Evolutionary conservation across 148 eudicot species (phyloP).

Genomic region (Rhododendron ferrugineum): DNA sequence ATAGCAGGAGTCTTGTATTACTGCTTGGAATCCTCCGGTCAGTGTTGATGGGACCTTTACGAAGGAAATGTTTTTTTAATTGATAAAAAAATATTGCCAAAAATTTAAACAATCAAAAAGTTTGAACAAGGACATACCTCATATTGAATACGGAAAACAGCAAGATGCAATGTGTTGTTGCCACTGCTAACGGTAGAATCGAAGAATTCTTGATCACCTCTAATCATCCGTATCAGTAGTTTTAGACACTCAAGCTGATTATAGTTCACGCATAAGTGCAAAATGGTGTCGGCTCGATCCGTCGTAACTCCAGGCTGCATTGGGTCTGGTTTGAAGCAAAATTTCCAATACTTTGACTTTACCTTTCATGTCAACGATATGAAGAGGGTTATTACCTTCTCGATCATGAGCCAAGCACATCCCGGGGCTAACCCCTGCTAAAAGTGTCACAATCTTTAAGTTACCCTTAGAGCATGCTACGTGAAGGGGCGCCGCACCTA

Average conservation of each 20-base stretch:
- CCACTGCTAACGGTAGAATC: background rate
- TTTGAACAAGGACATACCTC: too few species aligned
- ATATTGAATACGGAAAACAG: too few species aligned
- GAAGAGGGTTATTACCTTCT: conserved; percentile 11
- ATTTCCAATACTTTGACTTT: conserved; percentile 3
- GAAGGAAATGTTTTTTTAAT: too few species aligned
- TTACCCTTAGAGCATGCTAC: conserved; percentile 24
- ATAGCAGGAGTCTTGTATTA: too few species aligned
- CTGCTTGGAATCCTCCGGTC: too few species aligned
- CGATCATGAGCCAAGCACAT: conserved; percentile 1
- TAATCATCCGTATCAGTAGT: background rate
- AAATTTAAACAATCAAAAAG: too few species aligned
- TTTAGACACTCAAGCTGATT: conserved; percentile 19
- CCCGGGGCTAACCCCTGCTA: background rate
- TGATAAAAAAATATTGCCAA: too few species aligned
- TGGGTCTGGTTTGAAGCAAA: conserved; percentile 1
- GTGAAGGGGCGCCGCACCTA: conserved; percentile 22
- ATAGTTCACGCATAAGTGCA: conserved; percentile 21
- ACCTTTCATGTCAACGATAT: conserved; percentile 23
- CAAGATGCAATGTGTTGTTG: too few species aligned
- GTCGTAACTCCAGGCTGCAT: conserved; percentile 4
- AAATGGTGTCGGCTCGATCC: background rate
- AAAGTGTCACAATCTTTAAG: conserved; percentile 13
- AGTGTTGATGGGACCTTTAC: too few species aligned
- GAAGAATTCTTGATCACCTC: background rate